Base-by-base conservation (phyloP, 257 asterid genomes). In the Hygrophila difformis region DNA sequence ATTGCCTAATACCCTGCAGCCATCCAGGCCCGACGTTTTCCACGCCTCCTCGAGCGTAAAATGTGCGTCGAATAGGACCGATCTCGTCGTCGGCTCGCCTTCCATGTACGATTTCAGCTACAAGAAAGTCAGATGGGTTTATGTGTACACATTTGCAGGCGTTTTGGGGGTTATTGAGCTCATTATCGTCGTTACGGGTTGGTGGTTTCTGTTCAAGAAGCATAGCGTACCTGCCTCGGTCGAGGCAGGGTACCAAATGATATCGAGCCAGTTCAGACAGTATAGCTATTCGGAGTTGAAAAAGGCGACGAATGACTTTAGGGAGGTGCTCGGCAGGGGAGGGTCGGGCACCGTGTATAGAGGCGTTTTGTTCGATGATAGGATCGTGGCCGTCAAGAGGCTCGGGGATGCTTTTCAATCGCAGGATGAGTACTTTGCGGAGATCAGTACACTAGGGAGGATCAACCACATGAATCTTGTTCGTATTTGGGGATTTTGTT, bases 381-480 rank as follows among this genome's bases (percentile, higher is more conserved):
- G 75, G 9, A 60, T 48, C n/a, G 82, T 76, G 39, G 80, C 86
- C 0, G 82, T 73, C 39, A 76, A 76, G 69, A 63, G 75, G 23
- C 47, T 79, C 3, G 72, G 77, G 1, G 68, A 64, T 17, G 51
- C 44, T n/a, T 53, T 45, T 36, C 67, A 64, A 47, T 63, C 61
- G 0, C 64, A 68, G 17, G 73, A 71, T 0, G 81, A 80, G 51
- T 76, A 60, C 33, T 63, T 61, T 17, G 80, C 92, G 0, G 87
- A 80, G 44, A 74, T 80, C 15, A 53, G 69, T n/a, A 62, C 62
- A 1, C 59, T 77, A 0, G 80, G 79, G 15, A 65, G 54, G 46
- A 81, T 77, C 44, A 73, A 81, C 44, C 93, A 81, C 61, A 81
- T 71, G 64, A 77, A 81, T 51, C 70, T 81, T 9, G 93, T 74